Base-by-base conservation (phyloP, 2,329 filamentous ascomycete species). In the Sodiomyces alkalinus region DNA sequence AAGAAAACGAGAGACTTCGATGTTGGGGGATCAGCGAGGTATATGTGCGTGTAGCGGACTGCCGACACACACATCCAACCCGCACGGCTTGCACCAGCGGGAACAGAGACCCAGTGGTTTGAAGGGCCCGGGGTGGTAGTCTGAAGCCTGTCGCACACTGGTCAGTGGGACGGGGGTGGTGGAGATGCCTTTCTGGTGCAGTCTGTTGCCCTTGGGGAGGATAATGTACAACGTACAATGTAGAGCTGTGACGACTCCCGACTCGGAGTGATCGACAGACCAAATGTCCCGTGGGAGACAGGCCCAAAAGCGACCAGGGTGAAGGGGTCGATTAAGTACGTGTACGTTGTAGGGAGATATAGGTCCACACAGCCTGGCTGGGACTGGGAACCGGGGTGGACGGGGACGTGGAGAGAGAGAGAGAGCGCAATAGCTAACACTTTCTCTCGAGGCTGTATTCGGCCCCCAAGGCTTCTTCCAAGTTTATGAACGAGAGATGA, bases 11-110 rank as follows among this genome's bases (percentile, higher is more conserved):
- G n/a, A n/a, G n/a, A n/a, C n/a, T n/a, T 42, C 35, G 36, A 42
- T 37, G 40, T 46, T 48, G 49, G 59, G 62, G 64, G 64, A 68
- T 68, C 64, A 66, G 62, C 64, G 59, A 60, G 57, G 59, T 65
- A 36, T 38, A 36, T 36, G 35, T 36, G 35, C 34, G 35, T 29
- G 26, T 25, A 35, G 35, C 33, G 35, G 35, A 33, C 35, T 35
- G 33, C 33, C 30, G 35, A 37, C 35, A 37, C 35, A 33, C 30
- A 30, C 28, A 22, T 30, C n/a, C n/a, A n/a, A n/a, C n/a, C n/a
- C n/a, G n/a, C n/a, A n/a, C n/a, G n/a, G n/a, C n/a, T n/a, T 35
- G 31, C 30, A 33, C 33, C 33, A 43, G 48, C 54, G 47, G 42
- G 40, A 36, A 42, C 42, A 45, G 44, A 47, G 47, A 45, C 49